Percentiles rank a stretch among this genome's conserved stretches.
Conservation (phyloP, 768 basidiomycete genomes). For the Pholiota molesta region DNA sequence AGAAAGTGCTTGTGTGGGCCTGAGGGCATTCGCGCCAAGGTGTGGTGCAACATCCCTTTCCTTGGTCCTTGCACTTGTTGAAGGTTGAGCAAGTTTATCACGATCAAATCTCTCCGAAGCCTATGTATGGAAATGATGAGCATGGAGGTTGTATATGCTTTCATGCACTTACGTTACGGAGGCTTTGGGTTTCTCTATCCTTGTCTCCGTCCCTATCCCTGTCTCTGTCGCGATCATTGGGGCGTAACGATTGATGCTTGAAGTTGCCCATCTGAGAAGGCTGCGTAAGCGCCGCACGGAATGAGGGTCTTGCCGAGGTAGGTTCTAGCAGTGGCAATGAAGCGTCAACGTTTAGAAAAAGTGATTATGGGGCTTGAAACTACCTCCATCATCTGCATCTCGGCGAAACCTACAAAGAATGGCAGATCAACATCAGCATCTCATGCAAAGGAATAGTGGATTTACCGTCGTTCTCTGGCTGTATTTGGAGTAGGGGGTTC, state of each 20-base stretch:
- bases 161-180: slow-evolving; percentile 64
- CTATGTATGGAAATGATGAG: slow-evolving; percentile 37
- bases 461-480: slow-evolving; percentile 71
- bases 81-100: slow-evolving; percentile 66
- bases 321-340: slow-evolving; percentile 33
- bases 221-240: slow-evolving; percentile 60
- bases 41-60: slow-evolving; percentile 73
- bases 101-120: slow-evolving; percentile 89
- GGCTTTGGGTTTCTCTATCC: slow-evolving; percentile 61
- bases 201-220: slow-evolving; percentile 50
- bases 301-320: slow-evolving; percentile 62
- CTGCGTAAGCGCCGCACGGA: slow-evolving; percentile 73
- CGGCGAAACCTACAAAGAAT: slow-evolving; percentile 63
- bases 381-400: slow-evolving; percentile 76
- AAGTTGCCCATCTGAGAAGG: slow-evolving; percentile 94
- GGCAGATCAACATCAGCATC: slow-evolving; percentile 1
- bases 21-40: slow-evolving; percentile 46
- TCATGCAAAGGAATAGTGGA: not conserved
- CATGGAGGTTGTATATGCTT: not conserved
- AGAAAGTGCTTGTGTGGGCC: slow-evolving; percentile 37
- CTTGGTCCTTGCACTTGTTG: slow-evolving; percentile 55
- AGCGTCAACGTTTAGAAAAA: slow-evolving; percentile 5
- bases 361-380: slow-evolving; percentile 19
- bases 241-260: slow-evolving; percentile 82
- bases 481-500: slow-evolving; percentile 58